Conservation (phyloP, 129 eudicot species). For the Flaveria robusta region DNA sequence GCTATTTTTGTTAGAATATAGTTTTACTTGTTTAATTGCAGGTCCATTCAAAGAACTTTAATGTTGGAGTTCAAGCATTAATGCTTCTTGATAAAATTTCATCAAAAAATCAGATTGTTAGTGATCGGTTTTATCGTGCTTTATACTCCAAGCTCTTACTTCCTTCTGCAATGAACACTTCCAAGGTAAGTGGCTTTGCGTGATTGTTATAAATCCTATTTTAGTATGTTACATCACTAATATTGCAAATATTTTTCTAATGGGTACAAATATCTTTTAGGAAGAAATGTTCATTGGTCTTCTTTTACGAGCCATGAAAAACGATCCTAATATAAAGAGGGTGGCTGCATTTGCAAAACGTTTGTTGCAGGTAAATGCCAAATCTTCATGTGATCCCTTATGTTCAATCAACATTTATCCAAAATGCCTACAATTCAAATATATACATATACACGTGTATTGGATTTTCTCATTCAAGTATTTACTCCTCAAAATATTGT, state of each 20-base stretch:
- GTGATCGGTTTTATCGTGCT: constrained; percentile 97
- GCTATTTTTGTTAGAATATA: constrained; percentile 15
- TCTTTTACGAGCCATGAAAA: constrained; percentile 83
- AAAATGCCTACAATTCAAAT: background rate
- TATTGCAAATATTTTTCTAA: background rate
- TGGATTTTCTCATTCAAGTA: constrained; percentile 15
- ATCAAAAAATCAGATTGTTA: constrained; percentile 85
- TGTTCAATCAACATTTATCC: background rate
- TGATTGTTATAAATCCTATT: background rate
- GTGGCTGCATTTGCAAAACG: constrained; percentile 97
- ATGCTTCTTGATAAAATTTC: constrained; percentile 95
- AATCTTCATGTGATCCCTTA: constrained; percentile 7
- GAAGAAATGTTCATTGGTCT: constrained; percentile 93
- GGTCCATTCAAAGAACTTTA: constrained; percentile 96
- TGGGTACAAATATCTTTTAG: constrained; percentile 42
- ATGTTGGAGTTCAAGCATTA: constrained; percentile 93
- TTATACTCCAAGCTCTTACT: constrained; percentile 87
- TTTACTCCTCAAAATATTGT: constrained; percentile 10
- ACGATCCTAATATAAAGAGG: constrained; percentile 79
- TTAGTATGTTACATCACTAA: background rate
- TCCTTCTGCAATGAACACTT: constrained; percentile 92
- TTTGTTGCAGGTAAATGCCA: constrained; percentile 69
- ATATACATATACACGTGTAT: background rate
- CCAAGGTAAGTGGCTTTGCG: constrained; percentile 56
- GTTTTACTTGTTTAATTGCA: constrained; percentile 33